A percentile compares a stretch with the other conserved stretches of the same genome.
These are phyloP conservation scores for Neolentinus lepideus DNA, from an alignment of 1,284 basidiomycete genomes.

Conservation along the genomic window DNA sequence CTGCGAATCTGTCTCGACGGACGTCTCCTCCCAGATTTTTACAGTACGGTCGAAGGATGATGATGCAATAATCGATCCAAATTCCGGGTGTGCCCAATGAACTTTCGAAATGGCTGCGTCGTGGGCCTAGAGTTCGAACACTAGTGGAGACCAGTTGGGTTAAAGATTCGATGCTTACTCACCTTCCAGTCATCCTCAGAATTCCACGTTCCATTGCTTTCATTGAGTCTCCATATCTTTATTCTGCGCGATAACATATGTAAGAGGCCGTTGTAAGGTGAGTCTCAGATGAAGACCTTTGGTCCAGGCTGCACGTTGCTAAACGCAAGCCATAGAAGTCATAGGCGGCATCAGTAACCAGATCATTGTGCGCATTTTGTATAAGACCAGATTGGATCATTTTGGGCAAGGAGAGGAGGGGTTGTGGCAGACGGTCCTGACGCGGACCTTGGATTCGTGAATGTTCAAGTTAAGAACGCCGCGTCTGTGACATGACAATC, in stretches of 20 bases:
- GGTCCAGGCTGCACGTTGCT: conserved; percentile 73
- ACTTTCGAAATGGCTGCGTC: conserved; percentile 79
- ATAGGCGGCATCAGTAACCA: conserved; percentile 80
- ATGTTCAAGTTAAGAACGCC: too few species aligned
- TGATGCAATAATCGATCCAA: conserved; percentile 79
- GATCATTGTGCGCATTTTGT: conserved; percentile 67
- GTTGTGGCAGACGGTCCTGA: background rate
- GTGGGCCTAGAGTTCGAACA: conserved; percentile 58
- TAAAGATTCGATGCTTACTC: conserved; percentile 11
- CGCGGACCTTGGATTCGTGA: too few species aligned
- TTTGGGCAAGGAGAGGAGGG: background rate
- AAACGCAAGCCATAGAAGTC: conserved; percentile 84
- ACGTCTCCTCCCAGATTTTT: conserved; percentile 81
- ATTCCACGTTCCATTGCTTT: conserved; percentile 63
- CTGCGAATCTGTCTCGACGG: conserved; percentile 18
- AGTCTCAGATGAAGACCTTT: conserved; percentile 39
- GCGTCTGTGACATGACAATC: too few species aligned
- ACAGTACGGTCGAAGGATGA: conserved; percentile 85
- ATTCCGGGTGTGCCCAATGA: conserved; percentile 88
- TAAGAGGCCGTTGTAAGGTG: conserved; percentile 3
- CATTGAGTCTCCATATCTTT: conserved; percentile 76
- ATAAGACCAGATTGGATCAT: conserved; percentile 77
- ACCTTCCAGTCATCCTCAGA: conserved; percentile 88
- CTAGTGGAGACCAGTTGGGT: background rate
- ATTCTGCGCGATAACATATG: conserved; percentile 40